Percentiles rank a stretch among this genome's conserved stretches.
phyloP scores from a whole-genome alignment of 129 eudicot genomes.

The Centrapalus pauciflorus region DNA sequence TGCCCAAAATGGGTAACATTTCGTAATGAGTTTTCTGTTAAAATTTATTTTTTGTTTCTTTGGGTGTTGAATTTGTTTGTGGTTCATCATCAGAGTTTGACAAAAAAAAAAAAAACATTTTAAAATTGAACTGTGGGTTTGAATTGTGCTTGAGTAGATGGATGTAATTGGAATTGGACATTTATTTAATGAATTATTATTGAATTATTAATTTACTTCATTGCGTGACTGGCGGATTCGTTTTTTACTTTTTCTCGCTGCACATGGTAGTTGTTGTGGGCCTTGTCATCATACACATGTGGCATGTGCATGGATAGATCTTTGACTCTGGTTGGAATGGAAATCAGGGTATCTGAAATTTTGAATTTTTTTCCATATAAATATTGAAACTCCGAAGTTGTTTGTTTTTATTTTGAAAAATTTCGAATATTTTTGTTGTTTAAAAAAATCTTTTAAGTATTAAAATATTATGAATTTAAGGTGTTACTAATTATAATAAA shows the following conservation, averaged over 20 bases:
- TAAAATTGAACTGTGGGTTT: slow-evolving; percentile 8
- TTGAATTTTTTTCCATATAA: too few relatives aligned
- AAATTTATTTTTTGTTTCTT: slow-evolving; percentile 7
- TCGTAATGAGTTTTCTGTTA: slow-evolving; percentile 5
- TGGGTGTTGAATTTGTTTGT: slow-evolving; percentile 25
- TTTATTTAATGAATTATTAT: slow-evolving; percentile 6
- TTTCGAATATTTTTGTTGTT: too few relatives aligned
- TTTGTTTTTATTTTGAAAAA: too few relatives aligned
- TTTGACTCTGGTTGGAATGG: slow-evolving; percentile 24
- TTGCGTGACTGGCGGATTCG: slow-evolving; percentile 36
- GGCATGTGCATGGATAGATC: too few relatives aligned
- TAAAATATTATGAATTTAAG: too few relatives aligned
- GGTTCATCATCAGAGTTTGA: slow-evolving; percentile 21
- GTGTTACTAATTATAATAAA: too few relatives aligned
- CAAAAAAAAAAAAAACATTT: neutral
- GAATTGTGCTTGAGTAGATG: slow-evolving; percentile 20
- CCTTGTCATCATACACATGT: slow-evolving; percentile 20
- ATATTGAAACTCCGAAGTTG: too few relatives aligned
- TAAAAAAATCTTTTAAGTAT: too few relatives aligned
- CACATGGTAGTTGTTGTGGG: slow-evolving; percentile 27
- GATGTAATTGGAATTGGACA: slow-evolving; percentile 17
- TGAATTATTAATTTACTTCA: slow-evolving; percentile 26
- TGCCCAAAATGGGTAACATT: slow-evolving; percentile 26
- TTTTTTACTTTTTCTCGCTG: neutral
- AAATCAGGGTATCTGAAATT: neutral